A percentile compares a stretch with the other conserved stretches of the same genome.
These are phyloP conservation scores for Penicillium longicatenatum DNA, from an alignment of 495 filamentous ascomycete species.

Conservation along the genomic window DNA sequence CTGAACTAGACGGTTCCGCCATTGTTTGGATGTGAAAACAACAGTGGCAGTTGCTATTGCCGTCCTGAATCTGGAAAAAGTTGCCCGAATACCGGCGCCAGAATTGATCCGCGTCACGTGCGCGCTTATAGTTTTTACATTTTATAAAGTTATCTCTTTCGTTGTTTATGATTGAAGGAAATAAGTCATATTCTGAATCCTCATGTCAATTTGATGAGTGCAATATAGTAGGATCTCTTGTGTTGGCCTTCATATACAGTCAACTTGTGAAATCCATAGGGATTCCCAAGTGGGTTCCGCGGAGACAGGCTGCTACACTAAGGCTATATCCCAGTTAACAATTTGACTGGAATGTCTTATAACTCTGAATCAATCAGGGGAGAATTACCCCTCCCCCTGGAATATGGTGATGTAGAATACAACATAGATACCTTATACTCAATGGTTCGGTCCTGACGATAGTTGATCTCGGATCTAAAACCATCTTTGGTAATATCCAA, in stretches of 20 bases:
- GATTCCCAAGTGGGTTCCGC: not conserved
- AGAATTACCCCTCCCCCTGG: constrained; percentile 8
- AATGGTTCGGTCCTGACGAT: constrained; percentile 7
- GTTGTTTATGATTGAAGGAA: not conserved
- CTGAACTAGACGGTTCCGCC: constrained; percentile 41
- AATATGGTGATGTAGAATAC: not conserved
- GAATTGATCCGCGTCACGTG: constrained; percentile 26
- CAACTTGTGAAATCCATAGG: not conserved
- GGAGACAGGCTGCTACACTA: not conserved
- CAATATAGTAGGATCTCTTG: not conserved
- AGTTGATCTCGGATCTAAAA: constrained; percentile 11
- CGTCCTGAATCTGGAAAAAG: constrained; percentile 21
- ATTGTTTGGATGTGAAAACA: constrained; percentile 22
- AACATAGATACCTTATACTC: not conserved
- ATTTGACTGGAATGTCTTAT: constrained; percentile 11
- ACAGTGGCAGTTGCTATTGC: constrained; percentile 2
- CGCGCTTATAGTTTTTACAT: not conserved
- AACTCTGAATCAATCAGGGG: not conserved
- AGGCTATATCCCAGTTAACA: constrained; percentile 12
- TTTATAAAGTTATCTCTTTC: not conserved
- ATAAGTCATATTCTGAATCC: not conserved
- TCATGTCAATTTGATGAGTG: not conserved
- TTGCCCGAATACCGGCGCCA: constrained; percentile 13
- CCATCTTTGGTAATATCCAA: not conserved
- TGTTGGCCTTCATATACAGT: not conserved